phyloP scores from a whole-genome alignment of 2,329 filamentous ascomycete genomes.

The Pseudogymnoascus destructans region DNA sequence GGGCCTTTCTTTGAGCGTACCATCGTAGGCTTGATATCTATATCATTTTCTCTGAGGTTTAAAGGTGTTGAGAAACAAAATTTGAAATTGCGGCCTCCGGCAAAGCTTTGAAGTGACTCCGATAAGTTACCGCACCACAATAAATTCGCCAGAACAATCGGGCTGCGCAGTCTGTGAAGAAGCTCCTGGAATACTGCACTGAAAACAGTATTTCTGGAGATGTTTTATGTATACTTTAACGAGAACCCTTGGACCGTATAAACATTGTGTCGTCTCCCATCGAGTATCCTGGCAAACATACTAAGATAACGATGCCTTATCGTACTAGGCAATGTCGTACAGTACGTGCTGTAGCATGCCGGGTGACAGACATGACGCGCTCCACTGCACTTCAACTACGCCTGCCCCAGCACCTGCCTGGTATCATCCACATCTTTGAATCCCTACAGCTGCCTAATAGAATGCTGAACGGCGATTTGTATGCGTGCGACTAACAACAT shows the following conservation, averaged over 20 bases:
- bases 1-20: slow-evolving; percentile 8
- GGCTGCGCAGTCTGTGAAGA: background rate
- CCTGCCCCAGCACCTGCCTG: background rate
- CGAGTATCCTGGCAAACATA: slow-evolving; percentile 3
- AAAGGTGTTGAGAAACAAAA: background rate
- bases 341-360: slow-evolving; percentile 6
- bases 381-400: background rate
- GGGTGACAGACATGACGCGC: slow-evolving; percentile 10
- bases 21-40: background rate
- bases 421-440: background rate
- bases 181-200: background rate
- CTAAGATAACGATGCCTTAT: slow-evolving; percentile 1
- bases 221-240: background rate
- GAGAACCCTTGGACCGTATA: background rate
- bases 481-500: slow-evolving; percentile 1
- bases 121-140: background rate
- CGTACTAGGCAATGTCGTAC: background rate
- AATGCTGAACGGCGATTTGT: background rate
- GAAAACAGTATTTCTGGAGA: background rate
- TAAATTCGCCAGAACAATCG: background rate
- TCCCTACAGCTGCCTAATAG: background rate
- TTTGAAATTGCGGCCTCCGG: background rate
- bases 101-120: background rate
- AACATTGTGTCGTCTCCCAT: background rate
- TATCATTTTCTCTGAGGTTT: background rate